Evolutionary conservation across 1,284 basidiomycete genomes (phyloP), one percentile per base, ranked within the genome.

Genomic region (Termitomyces sp.): DNA sequence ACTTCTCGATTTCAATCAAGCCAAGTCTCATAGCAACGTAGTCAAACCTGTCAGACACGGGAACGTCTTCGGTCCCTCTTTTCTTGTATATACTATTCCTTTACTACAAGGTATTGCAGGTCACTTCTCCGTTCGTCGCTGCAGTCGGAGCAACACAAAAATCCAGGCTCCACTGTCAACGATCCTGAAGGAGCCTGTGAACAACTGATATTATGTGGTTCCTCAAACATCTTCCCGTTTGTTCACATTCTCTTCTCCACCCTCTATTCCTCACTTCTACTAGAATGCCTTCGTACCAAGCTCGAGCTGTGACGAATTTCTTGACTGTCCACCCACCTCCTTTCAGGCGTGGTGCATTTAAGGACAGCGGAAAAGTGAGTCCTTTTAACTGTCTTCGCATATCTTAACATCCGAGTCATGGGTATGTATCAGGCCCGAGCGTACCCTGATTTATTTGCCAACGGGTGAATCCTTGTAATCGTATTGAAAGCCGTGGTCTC

Each of bases 111-210:
- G 9, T n/a, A 55, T 73, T 72, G 61, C 70, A 79, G 52, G 70
- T 73, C 1, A 71, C 73, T 12, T 82, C 80, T 64, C 80, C 80
- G 5, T 82, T 72, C 51, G 68, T 79, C 9, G 79, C 77, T 10
- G 72, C 75, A 15, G 78, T 81, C 41, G 79, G 79, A 41, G 79
- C 77, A 9, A 80, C 78, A 3, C 76, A 80, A 63, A 69, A 71
- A 72, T 26, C 70, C 71, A 21, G 70, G 70, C 19, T 67, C 72
- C 21, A 75, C 67, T n/a, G 72, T 75, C 4, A 65, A 66, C 34
- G 72, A 73, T 52, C 73, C 73, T 6, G 74, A 76, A 61, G 65
- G 64, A 33, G 70, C 70, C n/a, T 75, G 73, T 53, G 69, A 71
- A 58, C 67, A 71, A 52, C 68, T 70, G 15, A 70, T 72, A 38